Evolutionary conservation across 306 rosid species (phyloP).

Genomic region (Canavalia ensiformis): DNA sequence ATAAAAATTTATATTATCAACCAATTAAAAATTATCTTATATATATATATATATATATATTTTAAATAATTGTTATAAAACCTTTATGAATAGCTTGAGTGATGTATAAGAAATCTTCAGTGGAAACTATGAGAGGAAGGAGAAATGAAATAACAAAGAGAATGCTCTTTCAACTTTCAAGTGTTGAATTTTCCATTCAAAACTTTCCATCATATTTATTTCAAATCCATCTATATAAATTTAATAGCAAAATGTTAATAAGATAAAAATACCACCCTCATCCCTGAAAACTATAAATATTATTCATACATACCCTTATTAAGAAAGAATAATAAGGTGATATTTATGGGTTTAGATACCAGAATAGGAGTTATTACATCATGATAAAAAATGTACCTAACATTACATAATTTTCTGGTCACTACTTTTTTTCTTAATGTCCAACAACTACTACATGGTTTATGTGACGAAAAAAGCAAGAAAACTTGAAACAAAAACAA

Average conservation of each 20-base stretch:
- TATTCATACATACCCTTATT: neutral
- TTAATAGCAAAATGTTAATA: neutral
- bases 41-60: no score
- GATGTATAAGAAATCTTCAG: no score
- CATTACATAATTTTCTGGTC: neutral
- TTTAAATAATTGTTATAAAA: no score
- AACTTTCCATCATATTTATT: neutral
- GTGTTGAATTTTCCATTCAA: no score
- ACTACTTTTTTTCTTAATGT: neutral
- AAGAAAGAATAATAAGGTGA: no score
- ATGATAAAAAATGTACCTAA: neutral
- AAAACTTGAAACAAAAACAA: slow-evolving; percentile 20
- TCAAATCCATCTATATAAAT: neutral
- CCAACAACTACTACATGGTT: slow-evolving; percentile 19
- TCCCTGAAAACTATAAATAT: neutral
- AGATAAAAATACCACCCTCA: neutral
- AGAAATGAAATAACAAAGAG: no score
- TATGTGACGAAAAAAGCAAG: slow-evolving; percentile 25
- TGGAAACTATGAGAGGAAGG: no score
- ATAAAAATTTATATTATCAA: no score
- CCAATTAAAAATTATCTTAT: no score
- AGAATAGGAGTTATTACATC: no score
- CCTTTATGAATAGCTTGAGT: no score
- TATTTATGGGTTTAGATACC: neutral
- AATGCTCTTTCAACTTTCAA: no score